Evolutionary conservation across 2,329 filamentous ascomycete genomes (phyloP).

Genomic region (Diplodia seriata): DNA sequence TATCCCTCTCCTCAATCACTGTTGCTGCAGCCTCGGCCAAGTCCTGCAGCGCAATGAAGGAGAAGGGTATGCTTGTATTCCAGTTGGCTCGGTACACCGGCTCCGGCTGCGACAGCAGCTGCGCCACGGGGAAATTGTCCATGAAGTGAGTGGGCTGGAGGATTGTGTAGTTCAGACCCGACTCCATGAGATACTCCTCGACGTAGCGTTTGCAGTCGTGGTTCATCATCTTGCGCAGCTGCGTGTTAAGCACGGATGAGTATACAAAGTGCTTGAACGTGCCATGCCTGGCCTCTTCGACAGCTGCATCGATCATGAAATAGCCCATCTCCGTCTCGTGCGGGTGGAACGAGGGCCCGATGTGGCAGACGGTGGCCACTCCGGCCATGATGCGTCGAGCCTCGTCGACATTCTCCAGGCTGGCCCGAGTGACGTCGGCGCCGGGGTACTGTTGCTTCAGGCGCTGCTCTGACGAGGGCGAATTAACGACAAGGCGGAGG

Average conservation of each 20-base stretch:
- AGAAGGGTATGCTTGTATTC: conserved; percentile 38
- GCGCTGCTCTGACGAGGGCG: conserved; percentile 38
- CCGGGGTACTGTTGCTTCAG: conserved; percentile 43
- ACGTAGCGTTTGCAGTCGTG: conserved; percentile 47
- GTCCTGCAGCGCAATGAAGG: conserved; percentile 40
- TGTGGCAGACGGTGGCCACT: conserved; percentile 43
- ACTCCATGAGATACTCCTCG: conserved; percentile 48
- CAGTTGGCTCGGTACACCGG: conserved; percentile 38
- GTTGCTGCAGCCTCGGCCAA: conserved; percentile 39
- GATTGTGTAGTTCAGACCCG: conserved; percentile 45
- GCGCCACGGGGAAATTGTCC: conserved; percentile 40
- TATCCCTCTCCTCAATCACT: conserved; percentile 39
- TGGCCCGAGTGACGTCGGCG: conserved; percentile 44
- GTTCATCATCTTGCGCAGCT: conserved; percentile 47
- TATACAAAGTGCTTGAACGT: conserved; percentile 48
- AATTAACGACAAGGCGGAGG: conserved; percentile 47
- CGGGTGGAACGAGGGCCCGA: conserved; percentile 47
- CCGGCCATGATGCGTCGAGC: conserved; percentile 39
- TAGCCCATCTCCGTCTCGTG: conserved; percentile 45
- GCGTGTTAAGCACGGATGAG: conserved; percentile 44
- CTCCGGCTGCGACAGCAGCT: conserved; percentile 36
- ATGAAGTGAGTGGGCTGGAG: conserved; percentile 47
- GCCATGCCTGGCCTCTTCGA: conserved; percentile 35
- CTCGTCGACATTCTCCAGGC: conserved; percentile 40
- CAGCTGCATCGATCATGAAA: conserved; percentile 49